These are phyloP conservation scores for Linum trigynum DNA, from an alignment of 345 rosid species.

Conservation along the genomic window DNA sequence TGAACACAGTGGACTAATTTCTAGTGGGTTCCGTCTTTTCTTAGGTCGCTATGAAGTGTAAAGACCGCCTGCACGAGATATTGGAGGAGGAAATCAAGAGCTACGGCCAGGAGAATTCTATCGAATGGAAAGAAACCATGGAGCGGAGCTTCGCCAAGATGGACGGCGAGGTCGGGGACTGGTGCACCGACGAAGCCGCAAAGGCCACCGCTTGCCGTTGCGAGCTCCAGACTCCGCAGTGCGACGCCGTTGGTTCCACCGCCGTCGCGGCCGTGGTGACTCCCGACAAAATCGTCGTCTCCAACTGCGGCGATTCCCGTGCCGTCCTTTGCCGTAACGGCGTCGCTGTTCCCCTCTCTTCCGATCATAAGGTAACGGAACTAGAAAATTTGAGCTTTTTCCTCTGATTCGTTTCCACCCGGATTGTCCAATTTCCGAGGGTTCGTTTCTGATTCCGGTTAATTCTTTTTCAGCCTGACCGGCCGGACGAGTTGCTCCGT, in stretches of 20 bases:
- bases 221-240: conserved; percentile 64
- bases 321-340: conserved; percentile 81
- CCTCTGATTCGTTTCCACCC: not conserved
- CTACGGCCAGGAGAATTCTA: conserved; percentile 2
- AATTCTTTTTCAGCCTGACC: conserved; percentile 49
- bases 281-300: conserved; percentile 51
- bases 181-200: conserved; percentile 13
- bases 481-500: conserved; percentile 68
- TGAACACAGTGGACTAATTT: not conserved
- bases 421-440: not conserved
- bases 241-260: conserved; percentile 86
- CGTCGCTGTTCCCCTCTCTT: conserved; percentile 58
- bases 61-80: conserved; percentile 51
- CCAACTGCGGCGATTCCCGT: conserved; percentile 86
- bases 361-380: conserved; percentile 59
- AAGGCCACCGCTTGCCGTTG: conserved; percentile 42
- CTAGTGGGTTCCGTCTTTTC: not conserved
- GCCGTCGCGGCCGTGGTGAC: conserved; percentile 69
- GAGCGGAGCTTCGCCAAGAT: conserved; percentile 41
- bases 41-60: conserved; percentile 62
- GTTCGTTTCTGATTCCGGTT: not conserved
- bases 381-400: not conserved
- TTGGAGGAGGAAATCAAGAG: conserved; percentile 35
- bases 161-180: conserved; percentile 51
- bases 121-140: conserved; percentile 58